Conservation (phyloP, 139 green algal genomes). For the Pseudopediastrum boryanum region DNA sequence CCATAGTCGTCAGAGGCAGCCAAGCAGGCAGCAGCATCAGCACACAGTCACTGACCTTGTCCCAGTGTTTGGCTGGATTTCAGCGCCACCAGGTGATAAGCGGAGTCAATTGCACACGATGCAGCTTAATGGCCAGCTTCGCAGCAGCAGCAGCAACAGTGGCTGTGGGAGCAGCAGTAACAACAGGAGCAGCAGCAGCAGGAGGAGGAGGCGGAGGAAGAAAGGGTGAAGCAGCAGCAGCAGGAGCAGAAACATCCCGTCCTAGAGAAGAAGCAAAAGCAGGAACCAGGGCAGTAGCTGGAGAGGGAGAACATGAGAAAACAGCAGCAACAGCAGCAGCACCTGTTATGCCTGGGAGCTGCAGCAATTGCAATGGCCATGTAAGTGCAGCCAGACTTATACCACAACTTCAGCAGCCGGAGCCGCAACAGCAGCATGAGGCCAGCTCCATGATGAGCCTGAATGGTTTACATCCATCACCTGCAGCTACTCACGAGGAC, state of each 20-base stretch:
- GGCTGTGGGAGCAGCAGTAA: background rate
- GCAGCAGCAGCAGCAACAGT: slow-evolving; percentile 1
- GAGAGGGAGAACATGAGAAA: background rate
- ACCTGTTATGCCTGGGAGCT: no score
- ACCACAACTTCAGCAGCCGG: no score
- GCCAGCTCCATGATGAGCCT: background rate
- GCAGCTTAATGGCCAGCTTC: no score
- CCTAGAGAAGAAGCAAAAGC: no score
- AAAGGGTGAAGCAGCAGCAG: slow-evolving; percentile 12
- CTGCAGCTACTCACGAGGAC: background rate
- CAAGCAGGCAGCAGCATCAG: slow-evolving; percentile 11
- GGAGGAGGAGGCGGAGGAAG: background rate
- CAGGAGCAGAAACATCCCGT: slow-evolving; percentile 6
- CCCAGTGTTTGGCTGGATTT: no score
- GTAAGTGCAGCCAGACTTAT: no score
- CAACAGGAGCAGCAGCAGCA: no score
- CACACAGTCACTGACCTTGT: background rate
- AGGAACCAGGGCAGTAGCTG: no score
- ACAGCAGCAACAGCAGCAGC: slow-evolving; percentile 17
- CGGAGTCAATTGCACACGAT: no score
- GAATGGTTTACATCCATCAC: background rate
- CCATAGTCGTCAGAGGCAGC: no score
- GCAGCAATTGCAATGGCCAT: no score
- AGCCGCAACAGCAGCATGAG: background rate
- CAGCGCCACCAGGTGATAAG: no score